Percentiles rank a stretch among this genome's conserved stretches.
These are phyloP conservation scores for Ciborinia camelliae DNA, from an alignment of 2,329 filamentous ascomycete genomes.

Conservation along the genomic window DNA sequence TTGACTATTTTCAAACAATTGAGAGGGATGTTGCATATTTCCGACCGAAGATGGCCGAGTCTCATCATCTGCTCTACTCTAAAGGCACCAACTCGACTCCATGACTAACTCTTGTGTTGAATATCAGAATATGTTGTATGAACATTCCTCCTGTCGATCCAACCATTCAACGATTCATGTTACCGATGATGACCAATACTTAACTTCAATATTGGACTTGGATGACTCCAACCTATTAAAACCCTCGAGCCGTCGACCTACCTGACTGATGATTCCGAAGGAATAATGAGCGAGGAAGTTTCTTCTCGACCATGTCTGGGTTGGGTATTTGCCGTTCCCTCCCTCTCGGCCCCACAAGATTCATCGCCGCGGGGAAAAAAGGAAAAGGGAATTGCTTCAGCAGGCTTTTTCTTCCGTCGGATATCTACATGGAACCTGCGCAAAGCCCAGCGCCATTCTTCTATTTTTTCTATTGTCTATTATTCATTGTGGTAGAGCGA, in stretches of 20 bases:
- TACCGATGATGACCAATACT: neutral
- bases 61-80: slow-evolving; percentile 16
- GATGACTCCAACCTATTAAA: too few relatives aligned
- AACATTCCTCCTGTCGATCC: neutral
- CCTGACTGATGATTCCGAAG: too few relatives aligned
- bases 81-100: slow-evolving; percentile 1
- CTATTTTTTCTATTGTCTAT: slow-evolving; percentile 14
- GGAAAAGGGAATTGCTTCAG: slow-evolving; percentile 16
- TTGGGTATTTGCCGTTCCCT: neutral
- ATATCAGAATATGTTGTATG: neutral
- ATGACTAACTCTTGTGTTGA: neutral
- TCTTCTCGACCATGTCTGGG: neutral
- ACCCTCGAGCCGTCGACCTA: neutral
- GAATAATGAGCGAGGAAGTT: neutral
- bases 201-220: slow-evolving; percentile 1
- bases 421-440: slow-evolving; percentile 17
- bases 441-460: slow-evolving; percentile 11
- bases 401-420: slow-evolving; percentile 20
- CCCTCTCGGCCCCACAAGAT: slow-evolving; percentile 14
- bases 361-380: slow-evolving; percentile 15
- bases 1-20: slow-evolving; percentile 17
- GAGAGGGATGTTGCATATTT: slow-evolving; percentile 17
- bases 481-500: slow-evolving; percentile 16
- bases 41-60: slow-evolving; percentile 18
- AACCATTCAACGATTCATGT: neutral